Evolutionary conservation across 495 filamentous ascomycete species (phyloP).

Genomic region (Penicillium maclennaniae): DNA sequence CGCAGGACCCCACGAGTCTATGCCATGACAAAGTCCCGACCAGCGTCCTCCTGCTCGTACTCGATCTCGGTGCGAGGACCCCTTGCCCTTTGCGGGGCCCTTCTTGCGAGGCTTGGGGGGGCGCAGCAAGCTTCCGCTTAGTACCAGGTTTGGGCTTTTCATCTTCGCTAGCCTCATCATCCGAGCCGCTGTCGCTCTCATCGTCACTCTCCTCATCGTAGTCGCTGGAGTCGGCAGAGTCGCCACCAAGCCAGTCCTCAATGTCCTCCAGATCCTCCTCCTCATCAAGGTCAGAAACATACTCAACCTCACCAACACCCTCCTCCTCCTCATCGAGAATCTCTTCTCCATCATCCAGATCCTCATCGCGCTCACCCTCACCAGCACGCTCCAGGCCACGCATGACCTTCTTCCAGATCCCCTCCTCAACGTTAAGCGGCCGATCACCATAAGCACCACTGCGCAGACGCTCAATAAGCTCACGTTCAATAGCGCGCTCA

Average conservation of each 20-base stretch:
- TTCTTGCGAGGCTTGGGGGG: conserved; percentile 65
- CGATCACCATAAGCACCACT: conserved; percentile 93
- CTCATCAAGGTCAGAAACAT: conserved; percentile 71
- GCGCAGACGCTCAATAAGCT: conserved; percentile 84
- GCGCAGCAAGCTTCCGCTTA: conserved; percentile 65
- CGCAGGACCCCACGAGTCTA: conserved; percentile 22
- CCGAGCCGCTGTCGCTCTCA: conserved; percentile 43
- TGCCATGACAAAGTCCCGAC: conserved; percentile 45
- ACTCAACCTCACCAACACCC: conserved; percentile 77
- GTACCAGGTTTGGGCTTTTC: conserved; percentile 53
- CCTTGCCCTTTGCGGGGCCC: conserved; percentile 45
- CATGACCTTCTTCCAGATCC: conserved; percentile 96
- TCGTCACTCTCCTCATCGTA: conserved; percentile 51
- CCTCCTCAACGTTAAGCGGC: conserved; percentile 89
- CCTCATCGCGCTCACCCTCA: conserved; percentile 79
- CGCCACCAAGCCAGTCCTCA: conserved; percentile 67
- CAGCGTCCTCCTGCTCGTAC: conserved; percentile 60
- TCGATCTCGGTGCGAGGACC: conserved; percentile 64
- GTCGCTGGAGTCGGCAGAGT: conserved; percentile 54
- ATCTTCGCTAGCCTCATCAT: conserved; percentile 37
- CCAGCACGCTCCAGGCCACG: conserved; percentile 82
- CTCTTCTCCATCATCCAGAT: conserved; percentile 84
- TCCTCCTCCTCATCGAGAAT: conserved; percentile 63
- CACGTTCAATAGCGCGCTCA: conserved; percentile 92
- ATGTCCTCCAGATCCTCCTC: conserved; percentile 66